Conservation (phyloP, 208 protist genomes). For the Trypanosoma vivax region DNA sequence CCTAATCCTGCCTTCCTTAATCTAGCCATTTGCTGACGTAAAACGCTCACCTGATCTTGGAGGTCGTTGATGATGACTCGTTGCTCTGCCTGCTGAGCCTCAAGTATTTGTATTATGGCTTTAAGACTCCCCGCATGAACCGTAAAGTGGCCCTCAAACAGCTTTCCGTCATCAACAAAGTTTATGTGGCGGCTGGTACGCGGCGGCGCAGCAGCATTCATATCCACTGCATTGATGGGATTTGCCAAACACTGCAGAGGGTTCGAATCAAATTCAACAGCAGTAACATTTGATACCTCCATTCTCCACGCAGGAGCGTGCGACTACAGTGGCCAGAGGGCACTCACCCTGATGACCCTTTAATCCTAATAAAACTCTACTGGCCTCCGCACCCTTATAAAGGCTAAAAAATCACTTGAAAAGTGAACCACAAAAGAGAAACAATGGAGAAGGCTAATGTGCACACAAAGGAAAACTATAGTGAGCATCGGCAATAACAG, state of each 20-base stretch:
- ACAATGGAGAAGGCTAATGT: neutral
- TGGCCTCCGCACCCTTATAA: too few species aligned
- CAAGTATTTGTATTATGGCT: slow-evolving; percentile 69
- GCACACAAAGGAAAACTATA: neutral
- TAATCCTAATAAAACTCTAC: neutral
- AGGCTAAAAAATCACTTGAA: neutral
- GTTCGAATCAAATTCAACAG: slow-evolving; percentile 20
- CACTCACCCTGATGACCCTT: too few species aligned
- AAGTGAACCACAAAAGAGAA: neutral
- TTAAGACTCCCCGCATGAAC: slow-evolving; percentile 79
- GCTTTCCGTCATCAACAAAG: slow-evolving; percentile 81
- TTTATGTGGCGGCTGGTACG: slow-evolving; percentile 43
- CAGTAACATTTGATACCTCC: slow-evolving; percentile 12
- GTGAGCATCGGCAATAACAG: neutral
- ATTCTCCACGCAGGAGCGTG: neutral
- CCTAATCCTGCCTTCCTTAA: slow-evolving; percentile 9
- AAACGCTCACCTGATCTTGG: slow-evolving; percentile 63
- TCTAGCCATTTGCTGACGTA: slow-evolving; percentile 37
- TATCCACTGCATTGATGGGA: slow-evolving; percentile 17
- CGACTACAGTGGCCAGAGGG: neutral
- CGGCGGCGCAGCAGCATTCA: slow-evolving; percentile 7
- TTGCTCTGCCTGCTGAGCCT: slow-evolving; percentile 67
- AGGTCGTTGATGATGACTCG: slow-evolving; percentile 70
- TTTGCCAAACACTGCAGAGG: slow-evolving; percentile 7
- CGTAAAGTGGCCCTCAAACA: slow-evolving; percentile 87